Percentiles rank a stretch among this genome's conserved stretches.
Evolutionary conservation across 2,329 filamentous ascomycete species (phyloP).

Genomic region (Nemania bipapillata): DNA sequence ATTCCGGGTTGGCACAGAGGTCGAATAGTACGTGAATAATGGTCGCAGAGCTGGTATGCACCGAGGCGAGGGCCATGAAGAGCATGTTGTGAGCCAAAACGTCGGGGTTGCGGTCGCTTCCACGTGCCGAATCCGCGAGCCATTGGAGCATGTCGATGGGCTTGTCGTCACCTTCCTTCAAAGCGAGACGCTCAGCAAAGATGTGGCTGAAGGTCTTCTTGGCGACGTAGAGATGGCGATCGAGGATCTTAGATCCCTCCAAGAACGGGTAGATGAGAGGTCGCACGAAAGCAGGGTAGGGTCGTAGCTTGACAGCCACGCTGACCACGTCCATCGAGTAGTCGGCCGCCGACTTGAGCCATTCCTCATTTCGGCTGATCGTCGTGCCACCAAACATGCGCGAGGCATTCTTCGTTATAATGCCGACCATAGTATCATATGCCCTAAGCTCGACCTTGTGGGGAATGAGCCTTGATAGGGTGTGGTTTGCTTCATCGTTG

Average conservation of each 20-base stretch:
- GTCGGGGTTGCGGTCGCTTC: constrained; percentile 37
- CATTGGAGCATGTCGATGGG: constrained; percentile 40
- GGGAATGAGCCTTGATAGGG: constrained; percentile 35
- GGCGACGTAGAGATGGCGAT: constrained; percentile 35
- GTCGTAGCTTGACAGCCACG: constrained; percentile 39
- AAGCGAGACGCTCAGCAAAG: constrained; percentile 36
- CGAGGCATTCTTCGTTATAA: constrained; percentile 41
- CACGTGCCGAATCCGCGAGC: constrained; percentile 38
- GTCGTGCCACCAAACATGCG: constrained; percentile 39
- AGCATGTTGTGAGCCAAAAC: constrained; percentile 40
- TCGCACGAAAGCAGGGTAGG: constrained; percentile 38
- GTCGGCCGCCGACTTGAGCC: constrained; percentile 39
- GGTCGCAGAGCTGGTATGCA: constrained; percentile 39
- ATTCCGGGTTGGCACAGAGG: constrained; percentile 38
- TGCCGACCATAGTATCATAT: constrained; percentile 40
- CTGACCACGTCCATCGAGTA: constrained; percentile 42
- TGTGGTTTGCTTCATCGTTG: constrained; percentile 39
- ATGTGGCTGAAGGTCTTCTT: constrained; percentile 41
- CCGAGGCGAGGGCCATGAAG: constrained; percentile 39
- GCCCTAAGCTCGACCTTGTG: constrained; percentile 31
- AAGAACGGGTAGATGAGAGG: constrained; percentile 37
- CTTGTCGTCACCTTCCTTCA: constrained; percentile 36
- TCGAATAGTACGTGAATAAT: constrained; percentile 40
- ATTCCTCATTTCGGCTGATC: constrained; percentile 39
- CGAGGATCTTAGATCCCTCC: constrained; percentile 38